A percentile compares a stretch with the other conserved stretches of the same genome.
These are phyloP conservation scores for Lojkania enalia DNA, from an alignment of 2,329 filamentous ascomycete species.

Conservation along the genomic window DNA sequence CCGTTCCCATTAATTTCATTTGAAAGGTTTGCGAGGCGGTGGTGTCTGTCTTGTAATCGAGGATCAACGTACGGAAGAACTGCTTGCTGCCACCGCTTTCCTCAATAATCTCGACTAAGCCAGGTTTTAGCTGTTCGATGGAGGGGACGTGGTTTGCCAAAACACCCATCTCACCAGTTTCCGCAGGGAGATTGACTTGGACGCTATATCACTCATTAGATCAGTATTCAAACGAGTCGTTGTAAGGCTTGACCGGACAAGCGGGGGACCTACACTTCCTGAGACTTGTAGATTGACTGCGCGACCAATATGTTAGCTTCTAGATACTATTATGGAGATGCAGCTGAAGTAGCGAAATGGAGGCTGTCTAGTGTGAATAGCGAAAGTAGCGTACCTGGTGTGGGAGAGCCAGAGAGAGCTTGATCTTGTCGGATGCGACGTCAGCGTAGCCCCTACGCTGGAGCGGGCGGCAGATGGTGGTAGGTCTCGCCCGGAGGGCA, in stretches of 20 bases:
- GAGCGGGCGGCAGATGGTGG: constrained; percentile 72
- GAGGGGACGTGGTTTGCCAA: constrained; percentile 98
- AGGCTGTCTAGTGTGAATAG: constrained; percentile 1
- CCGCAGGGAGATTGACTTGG: constrained; percentile 98
- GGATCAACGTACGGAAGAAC: constrained; percentile 83
- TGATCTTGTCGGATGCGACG: constrained; percentile 69
- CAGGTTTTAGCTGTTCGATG: constrained; percentile 98
- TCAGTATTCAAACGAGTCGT: constrained; percentile 35
- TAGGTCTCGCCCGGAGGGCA: constrained; percentile 79
- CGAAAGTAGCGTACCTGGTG: constrained; percentile 78
- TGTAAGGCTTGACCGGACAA: constrained; percentile 28
- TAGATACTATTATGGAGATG: neutral
- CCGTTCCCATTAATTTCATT: too few species aligned
- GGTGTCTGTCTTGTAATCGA: too few species aligned
- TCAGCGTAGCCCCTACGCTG: constrained; percentile 86
- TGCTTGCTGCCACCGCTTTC: constrained; percentile 89
- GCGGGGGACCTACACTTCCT: constrained; percentile 65
- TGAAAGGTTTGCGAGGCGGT: too few species aligned
- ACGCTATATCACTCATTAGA: constrained; percentile 61
- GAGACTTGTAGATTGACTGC: constrained; percentile 70
- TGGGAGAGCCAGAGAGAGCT: constrained; percentile 95
- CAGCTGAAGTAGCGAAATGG: neutral
- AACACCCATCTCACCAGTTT: constrained; percentile 99
- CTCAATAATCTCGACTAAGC: constrained; percentile 92
- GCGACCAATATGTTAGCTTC: constrained; percentile 29